Evolutionary conservation across 495 filamentous ascomycete genomes (phyloP).

Genomic region (Geopyxis carbonaria): DNA sequence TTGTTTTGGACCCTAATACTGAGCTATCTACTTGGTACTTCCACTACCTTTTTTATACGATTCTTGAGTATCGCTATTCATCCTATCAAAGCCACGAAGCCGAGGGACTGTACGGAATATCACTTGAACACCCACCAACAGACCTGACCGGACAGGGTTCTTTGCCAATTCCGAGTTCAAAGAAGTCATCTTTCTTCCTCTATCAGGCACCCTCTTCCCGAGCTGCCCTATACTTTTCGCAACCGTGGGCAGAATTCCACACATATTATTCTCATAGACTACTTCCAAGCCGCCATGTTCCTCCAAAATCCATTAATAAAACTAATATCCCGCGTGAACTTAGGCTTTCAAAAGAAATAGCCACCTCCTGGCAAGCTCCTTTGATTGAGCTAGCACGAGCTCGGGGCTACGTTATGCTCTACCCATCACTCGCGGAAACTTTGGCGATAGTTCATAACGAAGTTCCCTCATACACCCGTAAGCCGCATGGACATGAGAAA

Average conservation of each 20-base stretch:
- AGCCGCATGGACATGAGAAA: constrained; percentile 2
- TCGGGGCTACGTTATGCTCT: constrained; percentile 43
- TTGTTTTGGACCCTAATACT: constrained; percentile 44
- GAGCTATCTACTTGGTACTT: constrained; percentile 49
- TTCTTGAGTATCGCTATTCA: constrained; percentile 47
- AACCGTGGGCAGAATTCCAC: constrained; percentile 52
- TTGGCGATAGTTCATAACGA: constrained; percentile 46
- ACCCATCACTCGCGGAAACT: constrained; percentile 35
- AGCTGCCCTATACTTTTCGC: constrained; percentile 50
- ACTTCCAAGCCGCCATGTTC: background rate
- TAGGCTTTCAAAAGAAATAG: background rate
- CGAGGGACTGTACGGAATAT: constrained; percentile 38
- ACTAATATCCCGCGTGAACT: background rate
- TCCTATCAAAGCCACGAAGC: constrained; percentile 24
- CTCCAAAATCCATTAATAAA: constrained; percentile 8
- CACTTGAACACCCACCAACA: constrained; percentile 41
- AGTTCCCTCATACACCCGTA: constrained; percentile 13
- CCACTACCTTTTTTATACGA: constrained; percentile 45
- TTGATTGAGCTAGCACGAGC: constrained; percentile 44
- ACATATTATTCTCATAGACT: constrained; percentile 33
- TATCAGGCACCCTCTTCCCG: constrained; percentile 47
- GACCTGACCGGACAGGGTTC: constrained; percentile 34
- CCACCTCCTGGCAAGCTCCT: constrained; percentile 38
- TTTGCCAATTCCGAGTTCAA: too few relatives aligned
- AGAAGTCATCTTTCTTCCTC: constrained; percentile 37